phyloP scores from a whole-genome alignment of 495 filamentous ascomycete genomes.

The Hypoxylon perforatum region DNA sequence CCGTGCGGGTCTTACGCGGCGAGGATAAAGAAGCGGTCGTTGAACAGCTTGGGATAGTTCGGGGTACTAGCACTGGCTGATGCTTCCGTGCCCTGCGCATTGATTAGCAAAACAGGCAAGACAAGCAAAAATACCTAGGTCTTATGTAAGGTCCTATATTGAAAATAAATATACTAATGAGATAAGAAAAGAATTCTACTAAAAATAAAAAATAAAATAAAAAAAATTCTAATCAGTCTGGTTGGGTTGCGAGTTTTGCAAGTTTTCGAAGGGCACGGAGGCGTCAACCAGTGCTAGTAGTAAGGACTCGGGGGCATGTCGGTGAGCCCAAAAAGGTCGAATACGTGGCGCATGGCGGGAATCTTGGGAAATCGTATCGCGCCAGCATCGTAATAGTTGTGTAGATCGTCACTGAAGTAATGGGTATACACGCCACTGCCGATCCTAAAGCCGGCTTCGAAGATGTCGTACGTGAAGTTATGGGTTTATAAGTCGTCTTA shows the following conservation, averaged over 20 bases:
- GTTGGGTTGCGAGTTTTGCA: too few species aligned
- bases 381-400: slow-evolving; percentile 58
- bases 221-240: too few species aligned
- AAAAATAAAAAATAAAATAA: too few species aligned
- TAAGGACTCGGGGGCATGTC: slow-evolving; percentile 34
- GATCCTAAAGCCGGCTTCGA: slow-evolving; percentile 45
- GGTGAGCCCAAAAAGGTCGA: slow-evolving; percentile 29
- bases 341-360: slow-evolving; percentile 38
- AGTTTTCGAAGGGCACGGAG: too few species aligned
- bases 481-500: slow-evolving; percentile 43
- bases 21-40: slow-evolving; percentile 24
- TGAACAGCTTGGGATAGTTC: slow-evolving; percentile 34
- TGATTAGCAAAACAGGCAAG: too few species aligned
- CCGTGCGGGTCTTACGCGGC: slow-evolving; percentile 6
- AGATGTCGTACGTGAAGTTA: slow-evolving; percentile 45
- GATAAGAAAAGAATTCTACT: too few species aligned
- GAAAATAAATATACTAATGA: too few species aligned
- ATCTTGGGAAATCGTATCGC: slow-evolving; percentile 56
- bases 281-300: too few species aligned
- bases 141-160: too few species aligned
- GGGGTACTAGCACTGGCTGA: too few species aligned
- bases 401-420: slow-evolving; percentile 36
- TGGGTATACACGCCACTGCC: slow-evolving; percentile 50
- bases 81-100: too few species aligned
- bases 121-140: too few species aligned